Percentiles rank a stretch among this genome's conserved stretches.
Conservation (phyloP, 306 rosid species). For the Rubus idaeus region DNA sequence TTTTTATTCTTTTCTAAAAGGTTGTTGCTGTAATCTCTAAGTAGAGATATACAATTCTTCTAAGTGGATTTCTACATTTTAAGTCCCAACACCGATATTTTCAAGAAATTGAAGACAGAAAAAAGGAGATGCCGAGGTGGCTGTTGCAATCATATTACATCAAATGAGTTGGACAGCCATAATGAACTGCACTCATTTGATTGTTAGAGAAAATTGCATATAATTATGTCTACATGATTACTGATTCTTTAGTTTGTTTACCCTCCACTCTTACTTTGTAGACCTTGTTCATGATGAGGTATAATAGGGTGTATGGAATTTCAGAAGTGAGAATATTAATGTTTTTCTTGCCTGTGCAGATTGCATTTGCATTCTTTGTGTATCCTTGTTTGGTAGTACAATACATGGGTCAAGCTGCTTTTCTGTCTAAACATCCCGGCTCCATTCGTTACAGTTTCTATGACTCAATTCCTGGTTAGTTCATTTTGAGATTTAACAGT, state of each 20-base stretch:
- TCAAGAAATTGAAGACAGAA: too few relatives aligned
- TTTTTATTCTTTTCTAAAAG: too few relatives aligned
- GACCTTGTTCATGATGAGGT: slow-evolving; percentile 12
- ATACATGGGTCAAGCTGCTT: slow-evolving; percentile 95
- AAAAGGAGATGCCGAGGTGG: too few relatives aligned
- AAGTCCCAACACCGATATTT: too few relatives aligned
- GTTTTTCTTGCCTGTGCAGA: slow-evolving; percentile 47
- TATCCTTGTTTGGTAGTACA: slow-evolving; percentile 89
- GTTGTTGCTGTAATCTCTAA: too few relatives aligned
- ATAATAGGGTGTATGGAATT: slow-evolving; percentile 3
- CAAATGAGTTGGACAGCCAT: too few relatives aligned
- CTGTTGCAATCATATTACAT: too few relatives aligned
- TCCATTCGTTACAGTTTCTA: slow-evolving; percentile 51
- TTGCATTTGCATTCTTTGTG: slow-evolving; percentile 68
- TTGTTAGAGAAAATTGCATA: background rate
- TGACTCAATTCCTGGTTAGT: slow-evolving; percentile 77
- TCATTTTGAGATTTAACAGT: slow-evolving; percentile 16
- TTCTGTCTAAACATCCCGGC: slow-evolving; percentile 53
- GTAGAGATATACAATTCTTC: too few relatives aligned
- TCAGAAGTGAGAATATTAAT: slow-evolving; percentile 13
- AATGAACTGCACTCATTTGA: too few relatives aligned
- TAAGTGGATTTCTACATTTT: too few relatives aligned
- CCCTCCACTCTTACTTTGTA: background rate
- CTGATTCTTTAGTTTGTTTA: background rate
- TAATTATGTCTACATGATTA: background rate